Conservation (phyloP, 306 rosid species). For the Betula pendula region DNA sequence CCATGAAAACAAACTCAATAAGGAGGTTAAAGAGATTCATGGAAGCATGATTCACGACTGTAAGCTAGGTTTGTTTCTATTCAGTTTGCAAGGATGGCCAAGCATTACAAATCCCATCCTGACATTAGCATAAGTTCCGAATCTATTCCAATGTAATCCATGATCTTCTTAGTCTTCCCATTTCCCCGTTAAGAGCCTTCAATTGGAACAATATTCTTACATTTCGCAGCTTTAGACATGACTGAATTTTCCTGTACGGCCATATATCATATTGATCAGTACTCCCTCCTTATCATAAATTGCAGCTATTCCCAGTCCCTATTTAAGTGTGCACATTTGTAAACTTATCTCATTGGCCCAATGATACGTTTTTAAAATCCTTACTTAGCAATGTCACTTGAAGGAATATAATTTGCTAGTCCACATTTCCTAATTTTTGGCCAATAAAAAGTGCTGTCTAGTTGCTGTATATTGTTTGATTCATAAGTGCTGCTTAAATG, state of each 20-base stretch:
- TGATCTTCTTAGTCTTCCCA: background rate
- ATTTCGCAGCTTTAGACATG: background rate
- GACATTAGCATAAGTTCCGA: background rate
- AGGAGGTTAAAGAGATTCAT: background rate
- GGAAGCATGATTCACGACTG: background rate
- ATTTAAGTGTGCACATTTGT: background rate
- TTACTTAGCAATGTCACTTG: background rate
- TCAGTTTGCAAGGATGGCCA: constrained; percentile 3
- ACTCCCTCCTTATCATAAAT: background rate
- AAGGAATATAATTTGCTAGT: background rate
- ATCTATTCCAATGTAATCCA: background rate
- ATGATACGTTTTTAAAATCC: background rate
- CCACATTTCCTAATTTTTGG: background rate
- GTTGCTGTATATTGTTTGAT: background rate
- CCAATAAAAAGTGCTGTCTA: background rate
- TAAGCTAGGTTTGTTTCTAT: background rate
- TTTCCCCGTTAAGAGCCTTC: background rate
- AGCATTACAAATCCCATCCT: constrained; percentile 1
- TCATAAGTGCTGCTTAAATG: background rate
- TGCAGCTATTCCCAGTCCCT: background rate
- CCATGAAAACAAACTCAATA: background rate
- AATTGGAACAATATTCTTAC: background rate
- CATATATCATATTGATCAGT: background rate
- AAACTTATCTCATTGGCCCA: background rate
- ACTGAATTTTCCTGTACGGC: background rate